Evolutionary conservation across 2,329 filamentous ascomycete genomes (phyloP).

Genomic region (Paraphaeosphaeria sporulosa): DNA sequence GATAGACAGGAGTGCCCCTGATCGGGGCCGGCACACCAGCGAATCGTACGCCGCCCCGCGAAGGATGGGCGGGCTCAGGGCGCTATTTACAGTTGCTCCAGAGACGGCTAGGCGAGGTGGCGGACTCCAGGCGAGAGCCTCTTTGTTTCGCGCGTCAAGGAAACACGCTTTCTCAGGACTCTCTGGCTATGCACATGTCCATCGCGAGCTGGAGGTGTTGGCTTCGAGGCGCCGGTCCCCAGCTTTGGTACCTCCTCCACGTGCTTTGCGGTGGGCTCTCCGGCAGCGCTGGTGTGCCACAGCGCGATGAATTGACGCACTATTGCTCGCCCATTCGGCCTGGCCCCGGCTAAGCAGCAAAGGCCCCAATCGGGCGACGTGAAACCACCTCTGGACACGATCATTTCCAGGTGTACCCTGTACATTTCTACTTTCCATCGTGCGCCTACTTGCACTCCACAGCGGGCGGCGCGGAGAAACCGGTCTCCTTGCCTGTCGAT

Average conservation of each 20-base stretch:
- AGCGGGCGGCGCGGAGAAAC: no score
- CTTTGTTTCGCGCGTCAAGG: not conserved
- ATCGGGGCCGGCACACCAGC: conserved; percentile 12
- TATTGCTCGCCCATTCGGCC: conserved; percentile 1
- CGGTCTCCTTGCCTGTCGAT: no score
- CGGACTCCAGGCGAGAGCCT: not conserved
- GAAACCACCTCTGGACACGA: conserved; percentile 4
- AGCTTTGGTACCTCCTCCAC: not conserved
- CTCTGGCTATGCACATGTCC: not conserved
- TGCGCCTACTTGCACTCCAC: no score
- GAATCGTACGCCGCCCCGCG: conserved; percentile 14
- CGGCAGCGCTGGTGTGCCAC: no score
- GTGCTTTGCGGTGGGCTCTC: conserved; percentile 3
- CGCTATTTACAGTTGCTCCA: conserved; percentile 23
- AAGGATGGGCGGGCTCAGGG: conserved; percentile 8
- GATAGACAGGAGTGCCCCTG: conserved; percentile 22
- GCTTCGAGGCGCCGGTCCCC: not conserved
- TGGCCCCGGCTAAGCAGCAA: conserved; percentile 2
- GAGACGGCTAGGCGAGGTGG: conserved; percentile 19
- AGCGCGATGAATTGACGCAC: conserved; percentile 1
- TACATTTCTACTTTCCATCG: no score
- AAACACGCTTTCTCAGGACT: not conserved
- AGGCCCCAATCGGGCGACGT: not conserved
- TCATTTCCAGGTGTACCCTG: conserved; percentile 1
- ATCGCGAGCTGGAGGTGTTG: not conserved